A percentile compares a stretch with the other conserved stretches of the same genome.
phyloP scores from a whole-genome alignment of 139 green algal genomes.

The Gonium pectorale region DNA sequence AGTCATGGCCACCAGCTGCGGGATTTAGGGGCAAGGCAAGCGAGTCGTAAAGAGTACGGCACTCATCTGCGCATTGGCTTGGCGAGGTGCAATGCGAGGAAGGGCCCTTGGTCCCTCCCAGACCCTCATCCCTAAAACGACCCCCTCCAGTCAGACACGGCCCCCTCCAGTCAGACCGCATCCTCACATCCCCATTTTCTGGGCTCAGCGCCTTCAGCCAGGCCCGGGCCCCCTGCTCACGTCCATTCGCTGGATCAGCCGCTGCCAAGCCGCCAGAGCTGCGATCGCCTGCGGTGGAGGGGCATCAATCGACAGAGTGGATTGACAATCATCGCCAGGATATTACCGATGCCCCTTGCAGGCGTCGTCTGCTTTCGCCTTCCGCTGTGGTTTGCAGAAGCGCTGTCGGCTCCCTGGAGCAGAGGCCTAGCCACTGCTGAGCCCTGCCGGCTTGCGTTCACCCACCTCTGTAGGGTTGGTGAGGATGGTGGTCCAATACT shows the following conservation, averaged over 20 bases:
- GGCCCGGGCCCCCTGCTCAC: neutral
- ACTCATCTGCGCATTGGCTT: neutral
- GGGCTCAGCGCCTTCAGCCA: neutral
- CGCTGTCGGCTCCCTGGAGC: too few relatives aligned
- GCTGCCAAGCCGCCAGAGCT: slow-evolving; percentile 27
- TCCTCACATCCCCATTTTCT: neutral
- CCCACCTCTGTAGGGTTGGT: slow-evolving; percentile 11
- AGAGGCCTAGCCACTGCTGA: too few relatives aligned
- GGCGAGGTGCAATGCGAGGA: neutral
- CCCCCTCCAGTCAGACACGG: neutral
- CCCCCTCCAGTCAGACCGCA: neutral
- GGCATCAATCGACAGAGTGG: too few relatives aligned
- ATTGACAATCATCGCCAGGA: too few relatives aligned
- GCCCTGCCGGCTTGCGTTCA: too few relatives aligned
- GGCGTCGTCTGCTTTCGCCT: too few relatives aligned
- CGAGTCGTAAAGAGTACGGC: neutral
- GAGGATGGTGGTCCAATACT: slow-evolving; percentile 30
- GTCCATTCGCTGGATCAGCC: neutral
- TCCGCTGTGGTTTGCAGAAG: too few relatives aligned
- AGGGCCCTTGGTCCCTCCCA: neutral
- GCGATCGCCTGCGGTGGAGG: neutral
- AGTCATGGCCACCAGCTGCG: neutral
- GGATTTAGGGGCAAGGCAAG: neutral
- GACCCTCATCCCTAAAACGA: neutral
- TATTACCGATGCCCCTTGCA: too few relatives aligned